phyloP scores from a whole-genome alignment of 257 asterid species.

The Coffea eugenioides region DNA sequence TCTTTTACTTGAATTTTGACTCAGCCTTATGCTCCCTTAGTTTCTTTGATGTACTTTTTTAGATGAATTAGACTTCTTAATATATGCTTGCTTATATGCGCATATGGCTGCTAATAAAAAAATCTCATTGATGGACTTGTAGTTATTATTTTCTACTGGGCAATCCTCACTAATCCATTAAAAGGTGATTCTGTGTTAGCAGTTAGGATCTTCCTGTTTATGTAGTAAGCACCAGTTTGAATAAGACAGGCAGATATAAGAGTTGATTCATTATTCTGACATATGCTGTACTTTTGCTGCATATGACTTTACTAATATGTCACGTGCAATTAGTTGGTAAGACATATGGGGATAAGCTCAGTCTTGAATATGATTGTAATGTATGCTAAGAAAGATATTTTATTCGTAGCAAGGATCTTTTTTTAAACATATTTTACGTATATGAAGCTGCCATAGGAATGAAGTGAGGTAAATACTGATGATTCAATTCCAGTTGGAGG shows the following conservation, averaged over 20 bases:
- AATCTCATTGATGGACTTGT: neutral
- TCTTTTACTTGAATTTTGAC: neutral
- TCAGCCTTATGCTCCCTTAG: neutral
- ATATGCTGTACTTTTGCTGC: no score
- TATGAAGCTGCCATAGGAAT: neutral
- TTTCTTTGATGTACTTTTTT: neutral
- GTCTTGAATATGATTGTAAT: neutral
- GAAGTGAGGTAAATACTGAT: neutral
- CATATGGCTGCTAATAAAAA: neutral
- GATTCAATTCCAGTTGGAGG: neutral
- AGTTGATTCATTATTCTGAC: neutral
- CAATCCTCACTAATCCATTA: neutral
- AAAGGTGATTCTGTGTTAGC: neutral
- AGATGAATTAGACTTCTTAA: neutral
- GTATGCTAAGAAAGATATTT: neutral
- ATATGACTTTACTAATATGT: neutral
- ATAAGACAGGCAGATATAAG: neutral
- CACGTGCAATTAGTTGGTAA: neutral
- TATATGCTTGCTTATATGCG: neutral
- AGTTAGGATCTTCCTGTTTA: neutral
- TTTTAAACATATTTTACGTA: neutral
- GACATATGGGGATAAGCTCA: neutral
- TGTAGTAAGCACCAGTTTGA: neutral
- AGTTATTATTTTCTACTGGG: neutral
- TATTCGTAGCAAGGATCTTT: neutral